These are phyloP conservation scores for Suillus alpinus DNA, from an alignment of 768 basidiomycete genomes.

Conservation along the genomic window DNA sequence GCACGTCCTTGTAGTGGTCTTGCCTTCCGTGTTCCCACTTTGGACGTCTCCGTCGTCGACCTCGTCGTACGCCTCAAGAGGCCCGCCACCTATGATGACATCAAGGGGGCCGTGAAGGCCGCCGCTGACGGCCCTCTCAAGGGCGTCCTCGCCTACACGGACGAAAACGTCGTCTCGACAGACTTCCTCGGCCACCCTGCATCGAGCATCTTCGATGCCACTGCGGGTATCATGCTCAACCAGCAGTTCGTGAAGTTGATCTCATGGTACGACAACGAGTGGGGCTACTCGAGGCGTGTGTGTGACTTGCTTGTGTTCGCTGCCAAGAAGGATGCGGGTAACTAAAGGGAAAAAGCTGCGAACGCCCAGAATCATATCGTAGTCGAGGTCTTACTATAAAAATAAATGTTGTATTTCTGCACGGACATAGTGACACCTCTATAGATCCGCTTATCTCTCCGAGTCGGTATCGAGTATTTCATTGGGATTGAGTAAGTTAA, in stretches of 20 bases:
- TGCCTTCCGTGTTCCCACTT: constrained; percentile 94
- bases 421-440: neutral
- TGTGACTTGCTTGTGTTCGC: constrained; percentile 84
- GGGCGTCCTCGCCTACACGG: constrained; percentile 87
- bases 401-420: constrained; percentile 1
- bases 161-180: constrained; percentile 90
- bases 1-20: constrained; percentile 58
- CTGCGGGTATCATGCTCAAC: constrained; percentile 91
- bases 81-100: constrained; percentile 79
- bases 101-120: constrained; percentile 81
- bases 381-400: neutral
- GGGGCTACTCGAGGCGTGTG: constrained; percentile 92
- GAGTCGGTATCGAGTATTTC: neutral
- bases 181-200: constrained; percentile 81
- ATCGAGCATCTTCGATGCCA: constrained; percentile 93
- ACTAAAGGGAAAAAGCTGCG: constrained; percentile 11
- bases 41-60: constrained; percentile 98
- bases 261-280: constrained; percentile 94
- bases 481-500: neutral
- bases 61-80: constrained; percentile 92
- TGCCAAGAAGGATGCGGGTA: constrained; percentile 63
- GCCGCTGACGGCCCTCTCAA: constrained; percentile 70
- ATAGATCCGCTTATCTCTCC: neutral
- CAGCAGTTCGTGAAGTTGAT: constrained; percentile 94
- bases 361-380: neutral